Conservation (phyloP, 2,329 filamentous ascomycete genomes). For the Trichoderma sp. region DNA sequence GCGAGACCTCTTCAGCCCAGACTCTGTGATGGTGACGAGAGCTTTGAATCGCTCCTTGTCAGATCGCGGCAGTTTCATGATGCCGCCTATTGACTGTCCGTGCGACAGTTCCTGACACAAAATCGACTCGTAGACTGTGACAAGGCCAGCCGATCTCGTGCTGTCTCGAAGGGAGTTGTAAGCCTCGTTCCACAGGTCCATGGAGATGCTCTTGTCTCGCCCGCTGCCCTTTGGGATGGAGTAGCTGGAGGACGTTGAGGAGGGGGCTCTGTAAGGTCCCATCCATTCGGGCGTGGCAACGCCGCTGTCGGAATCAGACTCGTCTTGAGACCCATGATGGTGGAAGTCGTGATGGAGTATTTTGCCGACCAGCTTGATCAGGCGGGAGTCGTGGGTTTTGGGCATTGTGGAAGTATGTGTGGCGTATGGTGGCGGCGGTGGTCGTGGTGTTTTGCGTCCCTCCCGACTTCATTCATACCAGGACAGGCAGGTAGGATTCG, state of each 20-base stretch:
- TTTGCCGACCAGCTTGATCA: constrained; percentile 23
- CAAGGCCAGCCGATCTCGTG: constrained; percentile 37
- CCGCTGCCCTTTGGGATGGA: not conserved
- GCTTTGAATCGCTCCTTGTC: constrained; percentile 37
- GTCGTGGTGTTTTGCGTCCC: too few relatives aligned
- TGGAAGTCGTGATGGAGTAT: constrained; percentile 23
- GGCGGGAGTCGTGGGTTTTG: constrained; percentile 20
- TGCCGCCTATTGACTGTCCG: constrained; percentile 34
- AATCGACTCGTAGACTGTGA: constrained; percentile 43
- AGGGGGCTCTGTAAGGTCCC: not conserved
- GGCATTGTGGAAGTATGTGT: constrained; percentile 3
- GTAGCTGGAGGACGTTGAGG: not conserved
- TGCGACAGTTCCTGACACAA: constrained; percentile 42
- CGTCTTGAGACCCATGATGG: not conserved
- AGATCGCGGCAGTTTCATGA: constrained; percentile 34
- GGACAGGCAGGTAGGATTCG: too few relatives aligned
- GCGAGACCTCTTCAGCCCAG: constrained; percentile 38
- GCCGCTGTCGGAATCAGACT: constrained; percentile 19
- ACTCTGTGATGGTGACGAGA: constrained; percentile 38
- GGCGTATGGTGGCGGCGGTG: not conserved
- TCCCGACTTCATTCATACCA: too few relatives aligned
- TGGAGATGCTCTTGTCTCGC: constrained; percentile 27
- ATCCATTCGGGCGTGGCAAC: constrained; percentile 22
- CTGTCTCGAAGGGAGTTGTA: constrained; percentile 41
- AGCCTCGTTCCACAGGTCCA: constrained; percentile 42